Conservation (phyloP, 164 flowering plant genomes). For the Stephania yunnanensis region DNA sequence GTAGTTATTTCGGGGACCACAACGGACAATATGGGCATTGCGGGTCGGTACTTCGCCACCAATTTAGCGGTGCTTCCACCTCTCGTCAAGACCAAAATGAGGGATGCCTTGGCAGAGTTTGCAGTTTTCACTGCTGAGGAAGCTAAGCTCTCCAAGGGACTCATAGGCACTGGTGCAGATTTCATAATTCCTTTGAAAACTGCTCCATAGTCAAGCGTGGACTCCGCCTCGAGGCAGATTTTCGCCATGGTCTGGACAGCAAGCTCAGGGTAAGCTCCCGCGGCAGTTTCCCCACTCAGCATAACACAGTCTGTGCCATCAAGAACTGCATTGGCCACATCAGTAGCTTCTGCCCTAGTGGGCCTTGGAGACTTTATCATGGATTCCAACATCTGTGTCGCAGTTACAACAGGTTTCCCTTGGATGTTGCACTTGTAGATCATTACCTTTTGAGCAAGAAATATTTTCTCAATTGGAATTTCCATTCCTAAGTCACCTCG, state of each 20-base stretch:
- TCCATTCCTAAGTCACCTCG: slow-evolving; percentile 91
- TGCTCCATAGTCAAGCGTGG: slow-evolving; percentile 62
- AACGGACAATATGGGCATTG: slow-evolving; percentile 73
- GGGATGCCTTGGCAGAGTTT: slow-evolving; percentile 53
- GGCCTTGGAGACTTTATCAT: slow-evolving; percentile 92
- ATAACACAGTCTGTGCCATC: slow-evolving; percentile 94
- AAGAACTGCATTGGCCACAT: slow-evolving; percentile 77
- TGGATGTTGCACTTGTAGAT: slow-evolving; percentile 87
- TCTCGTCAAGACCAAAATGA: slow-evolving; percentile 70
- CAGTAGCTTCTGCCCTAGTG: slow-evolving; percentile 81
- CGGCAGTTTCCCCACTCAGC: slow-evolving; percentile 92
- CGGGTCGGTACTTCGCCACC: slow-evolving; percentile 85
- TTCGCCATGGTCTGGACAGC: slow-evolving; percentile 83
- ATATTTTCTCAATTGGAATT: slow-evolving; percentile 81
- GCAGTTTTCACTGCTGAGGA: slow-evolving; percentile 80
- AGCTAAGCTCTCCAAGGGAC: slow-evolving; percentile 82
- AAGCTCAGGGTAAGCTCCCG: slow-evolving; percentile 87
- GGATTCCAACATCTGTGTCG: slow-evolving; percentile 79
- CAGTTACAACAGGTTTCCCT: slow-evolving; percentile 88
- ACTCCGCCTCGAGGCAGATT: slow-evolving; percentile 82
- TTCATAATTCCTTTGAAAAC: slow-evolving; percentile 60
- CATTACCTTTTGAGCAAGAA: slow-evolving; percentile 86
- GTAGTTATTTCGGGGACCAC: slow-evolving; percentile 79
- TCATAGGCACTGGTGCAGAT: slow-evolving; percentile 82
- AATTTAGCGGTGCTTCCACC: slow-evolving; percentile 86